Conservation (phyloP, 2,329 filamentous ascomycete genomes). For the Ceratocystis lukuohia region DNA sequence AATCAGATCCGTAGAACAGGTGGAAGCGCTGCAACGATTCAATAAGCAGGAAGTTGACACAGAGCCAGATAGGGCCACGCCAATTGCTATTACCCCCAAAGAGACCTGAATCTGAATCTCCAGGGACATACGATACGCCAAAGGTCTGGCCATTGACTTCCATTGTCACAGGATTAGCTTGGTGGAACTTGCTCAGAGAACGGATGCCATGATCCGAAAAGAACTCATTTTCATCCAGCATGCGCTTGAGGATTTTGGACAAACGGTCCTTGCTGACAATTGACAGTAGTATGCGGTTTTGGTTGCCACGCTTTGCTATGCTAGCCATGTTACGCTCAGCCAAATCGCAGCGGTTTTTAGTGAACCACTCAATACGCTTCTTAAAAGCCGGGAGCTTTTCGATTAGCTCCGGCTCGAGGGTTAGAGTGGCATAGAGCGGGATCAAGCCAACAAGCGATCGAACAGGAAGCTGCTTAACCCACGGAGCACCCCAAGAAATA, state of each 20-base stretch:
- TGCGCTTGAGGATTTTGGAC: conserved; percentile 73
- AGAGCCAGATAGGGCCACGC: conserved; percentile 91
- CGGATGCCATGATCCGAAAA: conserved; percentile 80
- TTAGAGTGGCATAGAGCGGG: conserved; percentile 81
- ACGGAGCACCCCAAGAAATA: conserved; percentile 89
- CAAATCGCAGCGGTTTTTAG: conserved; percentile 72
- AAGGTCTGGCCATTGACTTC: conserved; percentile 87
- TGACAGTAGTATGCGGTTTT: conserved; percentile 71
- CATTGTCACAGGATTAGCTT: conserved; percentile 85
- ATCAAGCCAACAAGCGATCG: conserved; percentile 87
- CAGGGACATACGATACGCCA: conserved; percentile 76
- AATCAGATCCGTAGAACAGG: conserved; percentile 81
- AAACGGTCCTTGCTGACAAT: conserved; percentile 90
- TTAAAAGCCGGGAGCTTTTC: conserved; percentile 88
- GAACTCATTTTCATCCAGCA: conserved; percentile 92
- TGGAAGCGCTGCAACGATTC: conserved; percentile 92
- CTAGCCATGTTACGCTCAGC: conserved; percentile 90
- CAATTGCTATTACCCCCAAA: conserved; percentile 98
- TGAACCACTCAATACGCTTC: conserved; percentile 85
- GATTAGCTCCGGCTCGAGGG: conserved; percentile 84
- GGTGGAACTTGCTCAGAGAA: conserved; percentile 82
- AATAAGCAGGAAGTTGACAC: conserved; percentile 87
- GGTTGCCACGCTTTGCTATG: conserved; percentile 81
- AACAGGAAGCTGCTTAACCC: conserved; percentile 83
- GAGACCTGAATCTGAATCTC: conserved; percentile 89